Evolutionary conservation across 225 moss, liverwort and hornwort genomes (phyloP).

Genomic region (Physcomitrellopsis africana): DNA sequence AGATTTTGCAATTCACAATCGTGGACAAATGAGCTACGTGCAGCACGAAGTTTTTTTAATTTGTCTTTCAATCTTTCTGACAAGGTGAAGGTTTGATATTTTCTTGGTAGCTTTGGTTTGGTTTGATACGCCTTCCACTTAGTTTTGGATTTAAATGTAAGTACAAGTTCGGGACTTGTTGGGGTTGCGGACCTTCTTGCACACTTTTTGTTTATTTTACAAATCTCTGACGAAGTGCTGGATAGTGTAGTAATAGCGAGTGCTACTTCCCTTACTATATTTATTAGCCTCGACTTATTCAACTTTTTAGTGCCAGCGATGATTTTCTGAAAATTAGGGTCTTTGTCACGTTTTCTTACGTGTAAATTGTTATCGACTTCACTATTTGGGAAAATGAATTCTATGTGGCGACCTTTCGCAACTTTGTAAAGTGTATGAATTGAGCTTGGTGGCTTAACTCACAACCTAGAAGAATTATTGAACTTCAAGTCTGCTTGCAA

Average conservation of each 20-base stretch:
- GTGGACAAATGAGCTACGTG: not conserved
- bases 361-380: not conserved
- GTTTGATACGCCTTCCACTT: not conserved
- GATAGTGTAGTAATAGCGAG: too few species aligned
- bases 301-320: too few species aligned
- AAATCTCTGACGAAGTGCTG: too few species aligned
- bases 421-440: not conserved
- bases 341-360: not conserved
- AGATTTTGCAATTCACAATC: not conserved
- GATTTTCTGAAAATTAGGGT: constrained; percentile 12
- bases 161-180: too few species aligned
- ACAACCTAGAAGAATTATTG: not conserved
- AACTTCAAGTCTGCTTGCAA: not conserved
- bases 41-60: not conserved
- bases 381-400: not conserved
- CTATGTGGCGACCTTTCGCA: too few species aligned
- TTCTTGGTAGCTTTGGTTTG: not conserved
- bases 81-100: not conserved
- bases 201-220: too few species aligned
- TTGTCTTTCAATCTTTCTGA: not conserved
- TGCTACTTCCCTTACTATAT: too few species aligned
- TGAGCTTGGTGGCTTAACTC: not conserved
- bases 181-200: too few species aligned
- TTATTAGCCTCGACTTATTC: too few species aligned
- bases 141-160: not conserved